Conservation (phyloP, 106 monocot species). For the Acorus gramineus region DNA sequence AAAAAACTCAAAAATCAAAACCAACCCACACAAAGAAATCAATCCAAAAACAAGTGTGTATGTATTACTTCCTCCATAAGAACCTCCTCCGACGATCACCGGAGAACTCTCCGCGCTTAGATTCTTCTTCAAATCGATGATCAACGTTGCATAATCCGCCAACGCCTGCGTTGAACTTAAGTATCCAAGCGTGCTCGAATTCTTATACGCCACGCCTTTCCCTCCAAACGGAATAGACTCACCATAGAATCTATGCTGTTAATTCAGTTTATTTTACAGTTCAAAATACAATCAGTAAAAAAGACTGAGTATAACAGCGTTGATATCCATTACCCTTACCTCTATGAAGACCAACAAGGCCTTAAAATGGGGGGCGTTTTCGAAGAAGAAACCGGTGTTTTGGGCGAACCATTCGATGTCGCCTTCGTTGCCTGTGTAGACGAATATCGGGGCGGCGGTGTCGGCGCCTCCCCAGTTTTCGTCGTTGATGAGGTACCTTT, state of each 20-base stretch:
- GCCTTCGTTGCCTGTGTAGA: slow-evolving; percentile 36
- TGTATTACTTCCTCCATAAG: slow-evolving; percentile 32
- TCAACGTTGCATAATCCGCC: slow-evolving; percentile 21
- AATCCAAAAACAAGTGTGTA: not conserved
- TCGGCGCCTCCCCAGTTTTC: slow-evolving; percentile 32
- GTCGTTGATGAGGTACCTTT: slow-evolving; percentile 27
- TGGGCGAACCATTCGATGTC: slow-evolving; percentile 5
- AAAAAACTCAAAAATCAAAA: not conserved
- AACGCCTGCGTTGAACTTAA: slow-evolving; percentile 22
- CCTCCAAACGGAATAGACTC: slow-evolving; percentile 24
- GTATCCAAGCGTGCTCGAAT: slow-evolving; percentile 23
- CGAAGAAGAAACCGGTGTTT: slow-evolving; percentile 14
- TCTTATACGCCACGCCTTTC: slow-evolving; percentile 13
- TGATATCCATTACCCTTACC: slow-evolving; percentile 9
- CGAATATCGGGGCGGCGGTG: slow-evolving; percentile 24
- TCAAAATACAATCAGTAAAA: not conserved
- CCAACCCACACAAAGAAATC: not conserved
- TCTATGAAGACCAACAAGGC: slow-evolving; percentile 33
- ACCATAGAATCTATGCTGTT: slow-evolving; percentile 30
- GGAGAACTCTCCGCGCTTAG: slow-evolving; percentile 14
- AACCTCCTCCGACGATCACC: slow-evolving; percentile 21
- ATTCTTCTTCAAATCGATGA: slow-evolving; percentile 25
- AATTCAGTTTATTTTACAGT: not conserved
- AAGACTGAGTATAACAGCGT: not conserved
- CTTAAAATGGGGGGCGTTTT: slow-evolving; percentile 20